Percentiles rank a stretch among this genome's conserved stretches.
These are phyloP conservation scores for Aspergillus udagawae DNA, from an alignment of 2,329 filamentous ascomycete genomes.

Conservation along the genomic window DNA sequence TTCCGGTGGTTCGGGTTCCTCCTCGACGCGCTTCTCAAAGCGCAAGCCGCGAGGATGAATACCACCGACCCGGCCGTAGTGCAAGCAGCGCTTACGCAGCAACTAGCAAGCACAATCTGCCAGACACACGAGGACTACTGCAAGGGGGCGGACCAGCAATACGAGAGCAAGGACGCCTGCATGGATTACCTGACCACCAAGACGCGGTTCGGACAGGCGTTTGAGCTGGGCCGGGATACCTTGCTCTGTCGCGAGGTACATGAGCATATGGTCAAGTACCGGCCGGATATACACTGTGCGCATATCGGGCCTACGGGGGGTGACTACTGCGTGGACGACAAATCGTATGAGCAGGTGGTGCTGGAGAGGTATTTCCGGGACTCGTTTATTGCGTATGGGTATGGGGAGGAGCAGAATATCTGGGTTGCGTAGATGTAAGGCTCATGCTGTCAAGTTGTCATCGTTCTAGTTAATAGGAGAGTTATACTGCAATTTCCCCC, in stretches of 20 bases:
- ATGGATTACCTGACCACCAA: conserved; percentile 16
- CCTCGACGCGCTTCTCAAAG: conserved; percentile 14
- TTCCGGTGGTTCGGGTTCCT: conserved; percentile 26
- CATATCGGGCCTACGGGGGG: conserved; percentile 26
- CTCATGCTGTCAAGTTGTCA: not conserved
- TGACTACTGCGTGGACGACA: conserved; percentile 26
- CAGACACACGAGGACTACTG: conserved; percentile 18
- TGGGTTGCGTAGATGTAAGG: conserved; percentile 8
- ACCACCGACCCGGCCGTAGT: conserved; percentile 6
- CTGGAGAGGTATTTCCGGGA: conserved; percentile 20
- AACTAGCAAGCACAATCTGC: conserved; percentile 20
- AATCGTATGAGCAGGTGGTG: conserved; percentile 20
- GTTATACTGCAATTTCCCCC: not conserved
- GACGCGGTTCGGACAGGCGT: conserved; percentile 20
- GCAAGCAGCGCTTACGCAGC: not conserved
- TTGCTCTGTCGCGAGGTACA: conserved; percentile 27
- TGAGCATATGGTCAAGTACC: conserved; percentile 26
- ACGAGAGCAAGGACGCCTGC: conserved; percentile 13
- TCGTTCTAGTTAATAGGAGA: not conserved
- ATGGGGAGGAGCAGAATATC: conserved; percentile 15
- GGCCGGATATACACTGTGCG: conserved; percentile 22
- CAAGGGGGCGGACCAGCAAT: conserved; percentile 18
- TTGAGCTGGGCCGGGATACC: conserved; percentile 24
- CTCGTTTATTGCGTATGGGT: conserved; percentile 22
- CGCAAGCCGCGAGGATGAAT: conserved; percentile 15